Evolutionary conservation across 345 rosid species (phyloP).

Genomic region (Euphorbia peplus): DNA sequence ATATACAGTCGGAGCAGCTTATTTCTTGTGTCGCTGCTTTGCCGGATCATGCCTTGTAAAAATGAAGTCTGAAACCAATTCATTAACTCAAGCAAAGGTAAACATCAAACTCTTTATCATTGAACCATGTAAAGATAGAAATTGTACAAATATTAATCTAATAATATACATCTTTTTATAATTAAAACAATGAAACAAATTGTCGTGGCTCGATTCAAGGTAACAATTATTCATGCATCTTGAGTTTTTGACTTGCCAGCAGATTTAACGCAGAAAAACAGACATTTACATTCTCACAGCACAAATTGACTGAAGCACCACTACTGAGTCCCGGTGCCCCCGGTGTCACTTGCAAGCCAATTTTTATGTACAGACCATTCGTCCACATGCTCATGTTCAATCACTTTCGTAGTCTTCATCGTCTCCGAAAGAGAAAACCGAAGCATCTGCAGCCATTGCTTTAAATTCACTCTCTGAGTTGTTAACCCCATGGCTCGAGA

Average conservation of each 20-base stretch:
- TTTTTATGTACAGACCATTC: conserved; percentile 20
- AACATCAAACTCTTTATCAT: not conserved
- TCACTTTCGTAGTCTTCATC: conserved; percentile 84
- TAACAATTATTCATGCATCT: conserved; percentile 16
- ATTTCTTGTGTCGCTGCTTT: no score
- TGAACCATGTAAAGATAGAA: not conserved
- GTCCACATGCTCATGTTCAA: conserved; percentile 14
- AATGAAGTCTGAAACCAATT: no score
- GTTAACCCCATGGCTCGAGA: conserved; percentile 17
- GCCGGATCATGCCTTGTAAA: no score
- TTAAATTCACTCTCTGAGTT: conserved; percentile 54
- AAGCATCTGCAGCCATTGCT: conserved; percentile 86
- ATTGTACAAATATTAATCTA: not conserved
- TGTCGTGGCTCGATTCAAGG: conserved; percentile 9
- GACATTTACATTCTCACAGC: not conserved
- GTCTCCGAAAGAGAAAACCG: conserved; percentile 82
- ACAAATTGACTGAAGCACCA: not conserved
- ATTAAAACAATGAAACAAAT: conserved; percentile 14
- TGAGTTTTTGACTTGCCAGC: not conserved
- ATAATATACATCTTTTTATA: not conserved
- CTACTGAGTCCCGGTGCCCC: not conserved
- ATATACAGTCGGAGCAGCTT: no score
- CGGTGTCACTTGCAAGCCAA: conserved; percentile 6
- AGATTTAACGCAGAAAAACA: not conserved
- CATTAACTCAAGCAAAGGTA: no score